Evolutionary conservation across 2,329 filamentous ascomycete genomes (phyloP).

Genomic region (Aspergillus brasiliensis): DNA sequence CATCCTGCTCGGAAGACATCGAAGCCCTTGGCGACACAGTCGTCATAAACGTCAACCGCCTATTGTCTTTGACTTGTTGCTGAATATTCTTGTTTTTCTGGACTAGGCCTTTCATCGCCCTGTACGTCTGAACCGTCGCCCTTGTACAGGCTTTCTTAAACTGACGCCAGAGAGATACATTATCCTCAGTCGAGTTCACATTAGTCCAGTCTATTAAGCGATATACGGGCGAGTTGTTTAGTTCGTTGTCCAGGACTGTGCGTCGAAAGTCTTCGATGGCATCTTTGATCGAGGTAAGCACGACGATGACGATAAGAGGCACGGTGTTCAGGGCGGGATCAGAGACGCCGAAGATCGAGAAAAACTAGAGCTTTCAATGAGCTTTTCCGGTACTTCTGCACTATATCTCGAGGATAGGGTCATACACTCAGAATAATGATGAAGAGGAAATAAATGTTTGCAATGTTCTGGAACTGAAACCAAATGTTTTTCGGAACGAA

Average conservation of each 20-base stretch:
- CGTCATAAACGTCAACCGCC: conserved; percentile 68
- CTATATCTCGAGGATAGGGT: not conserved
- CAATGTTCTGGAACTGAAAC: conserved; percentile 98
- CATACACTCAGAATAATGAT: conserved; percentile 91
- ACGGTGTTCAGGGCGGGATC: conserved; percentile 90
- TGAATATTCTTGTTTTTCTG: conserved; percentile 48
- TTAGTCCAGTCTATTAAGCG: conserved; percentile 86
- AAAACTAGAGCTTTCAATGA: conserved; percentile 64
- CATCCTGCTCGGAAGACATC: conserved; percentile 54
- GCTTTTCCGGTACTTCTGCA: not conserved
- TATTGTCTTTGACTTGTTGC: conserved; percentile 49
- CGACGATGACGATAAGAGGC: conserved; percentile 88
- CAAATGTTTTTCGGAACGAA: conserved; percentile 97
- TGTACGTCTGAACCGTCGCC: conserved; percentile 58
- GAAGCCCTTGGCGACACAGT: conserved; percentile 59
- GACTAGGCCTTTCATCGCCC: conserved; percentile 52
- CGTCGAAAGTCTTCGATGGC: conserved; percentile 93
- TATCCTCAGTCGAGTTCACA: conserved; percentile 87
- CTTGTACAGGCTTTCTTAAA: conserved; percentile 86
- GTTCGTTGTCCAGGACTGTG: conserved; percentile 84
- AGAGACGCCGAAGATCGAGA: conserved; percentile 89
- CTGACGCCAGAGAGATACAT: conserved; percentile 80
- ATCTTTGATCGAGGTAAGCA: conserved; percentile 89
- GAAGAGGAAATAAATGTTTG: conserved; percentile 98
- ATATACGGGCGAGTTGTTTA: conserved; percentile 96